Evolutionary conservation across 495 filamentous ascomycete species (phyloP).

Genomic region (Astrothelium subdiscretum): DNA sequence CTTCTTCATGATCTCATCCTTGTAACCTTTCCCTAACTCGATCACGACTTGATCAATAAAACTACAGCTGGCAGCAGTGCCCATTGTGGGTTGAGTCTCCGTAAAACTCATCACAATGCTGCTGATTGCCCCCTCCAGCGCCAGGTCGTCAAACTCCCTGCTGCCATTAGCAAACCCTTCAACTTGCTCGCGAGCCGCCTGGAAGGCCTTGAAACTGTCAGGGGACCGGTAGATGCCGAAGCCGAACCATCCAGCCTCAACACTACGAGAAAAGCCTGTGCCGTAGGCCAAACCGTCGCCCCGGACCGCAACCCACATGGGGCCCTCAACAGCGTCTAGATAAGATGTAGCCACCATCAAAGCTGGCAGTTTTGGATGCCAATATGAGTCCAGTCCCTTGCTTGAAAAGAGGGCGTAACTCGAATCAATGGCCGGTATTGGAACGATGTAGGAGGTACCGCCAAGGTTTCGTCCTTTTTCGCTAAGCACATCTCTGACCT

Average conservation of each 20-base stretch:
- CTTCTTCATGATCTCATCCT: conserved; percentile 57
- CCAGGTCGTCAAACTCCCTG: conserved; percentile 59
- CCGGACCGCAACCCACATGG: conserved; percentile 83
- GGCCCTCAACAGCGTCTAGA: conserved; percentile 87
- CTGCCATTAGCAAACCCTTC: conserved; percentile 51
- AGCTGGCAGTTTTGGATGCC: conserved; percentile 68
- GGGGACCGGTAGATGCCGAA: conserved; percentile 83
- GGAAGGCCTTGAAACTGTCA: conserved; percentile 77
- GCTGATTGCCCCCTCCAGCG: conserved; percentile 82
- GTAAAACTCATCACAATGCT: conserved; percentile 74
- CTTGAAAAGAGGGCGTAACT: conserved; percentile 70
- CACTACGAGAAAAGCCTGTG: conserved; percentile 57
- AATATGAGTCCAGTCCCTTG: conserved; percentile 60
- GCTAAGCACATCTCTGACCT: conserved; percentile 51
- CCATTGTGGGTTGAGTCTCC: conserved; percentile 75
- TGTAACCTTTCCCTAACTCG: conserved; percentile 67
- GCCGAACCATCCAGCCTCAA: conserved; percentile 66
- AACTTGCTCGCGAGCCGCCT: conserved; percentile 61
- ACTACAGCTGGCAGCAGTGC: conserved; percentile 63
- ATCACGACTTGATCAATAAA: conserved; percentile 73
- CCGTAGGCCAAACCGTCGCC: conserved; percentile 90
- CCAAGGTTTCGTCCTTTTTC: conserved; percentile 62
- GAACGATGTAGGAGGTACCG: conserved; percentile 63
- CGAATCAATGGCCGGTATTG: conserved; percentile 88
- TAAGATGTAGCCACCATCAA: conserved; percentile 79